A percentile compares a stretch with the other conserved stretches of the same genome.
These are phyloP conservation scores for Chaetomiaceae sp. DNA, from an alignment of 2,329 filamentous ascomycete species.

Conservation along the genomic window DNA sequence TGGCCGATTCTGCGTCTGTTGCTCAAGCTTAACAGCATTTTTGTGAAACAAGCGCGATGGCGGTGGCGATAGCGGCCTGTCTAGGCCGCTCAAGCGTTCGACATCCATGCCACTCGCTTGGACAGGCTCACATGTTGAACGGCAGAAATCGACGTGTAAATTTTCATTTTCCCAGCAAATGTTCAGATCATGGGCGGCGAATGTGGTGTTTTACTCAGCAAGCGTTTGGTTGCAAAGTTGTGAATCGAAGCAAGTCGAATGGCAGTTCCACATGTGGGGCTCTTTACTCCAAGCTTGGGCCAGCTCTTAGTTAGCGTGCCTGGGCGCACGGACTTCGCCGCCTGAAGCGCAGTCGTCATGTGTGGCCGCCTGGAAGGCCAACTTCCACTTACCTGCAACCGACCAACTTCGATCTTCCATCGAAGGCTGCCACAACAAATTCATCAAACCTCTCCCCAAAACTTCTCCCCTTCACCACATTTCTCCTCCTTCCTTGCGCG, in stretches of 20 bases:
- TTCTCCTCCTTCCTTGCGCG: neutral
- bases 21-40: too few species aligned
- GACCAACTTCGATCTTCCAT: constrained; percentile 12
- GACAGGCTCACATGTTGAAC: too few species aligned
- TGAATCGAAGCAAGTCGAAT: constrained; percentile 24
- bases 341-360: constrained; percentile 30
- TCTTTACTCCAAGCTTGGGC: constrained; percentile 18
- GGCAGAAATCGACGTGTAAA: too few species aligned
- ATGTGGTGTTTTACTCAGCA: too few species aligned
- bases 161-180: too few species aligned
- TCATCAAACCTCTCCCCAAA: neutral
- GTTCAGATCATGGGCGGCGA: too few species aligned
- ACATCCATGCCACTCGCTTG: neutral
- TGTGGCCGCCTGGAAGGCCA: constrained; percentile 30
- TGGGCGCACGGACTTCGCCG: constrained; percentile 27
- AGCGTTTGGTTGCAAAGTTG: neutral
- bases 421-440: constrained; percentile 9
- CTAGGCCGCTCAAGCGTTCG: too few species aligned
- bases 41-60: too few species aligned
- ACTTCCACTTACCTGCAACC: constrained; percentile 1
- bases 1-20: too few species aligned
- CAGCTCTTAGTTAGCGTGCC: constrained; percentile 16
- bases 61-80: too few species aligned
- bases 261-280: constrained; percentile 15
- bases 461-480: neutral